Percentiles rank a stretch among this genome's conserved stretches.
phyloP scores from a whole-genome alignment of 176 grass and related monocot genomes.

The Areca catechu region DNA sequence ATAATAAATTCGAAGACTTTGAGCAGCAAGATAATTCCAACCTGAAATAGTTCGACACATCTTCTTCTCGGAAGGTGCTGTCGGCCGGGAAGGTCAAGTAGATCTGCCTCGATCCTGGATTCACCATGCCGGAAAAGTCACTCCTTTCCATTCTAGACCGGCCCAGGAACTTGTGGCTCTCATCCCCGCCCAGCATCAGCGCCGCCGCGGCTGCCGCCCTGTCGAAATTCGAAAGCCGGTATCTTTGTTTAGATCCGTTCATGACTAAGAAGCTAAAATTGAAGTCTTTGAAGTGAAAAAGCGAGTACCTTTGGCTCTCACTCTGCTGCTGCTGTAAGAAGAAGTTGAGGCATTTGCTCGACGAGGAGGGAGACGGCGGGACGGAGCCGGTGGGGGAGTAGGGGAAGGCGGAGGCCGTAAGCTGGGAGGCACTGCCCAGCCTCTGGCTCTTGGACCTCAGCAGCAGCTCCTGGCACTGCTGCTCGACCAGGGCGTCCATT shows the following conservation, averaged over 20 bases:
- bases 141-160: conserved; percentile 44
- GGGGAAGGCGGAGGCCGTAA: conserved; percentile 35
- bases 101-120: conserved; percentile 87
- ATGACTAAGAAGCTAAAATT: too few species aligned
- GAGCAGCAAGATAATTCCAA: neutral
- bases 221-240: neutral
- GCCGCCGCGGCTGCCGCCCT: conserved; percentile 61
- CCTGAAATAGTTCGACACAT: conserved; percentile 99
- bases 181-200: conserved; percentile 68
- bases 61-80: conserved; percentile 94
- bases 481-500: conserved; percentile 36
- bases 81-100: conserved; percentile 98
- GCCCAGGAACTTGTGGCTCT: conserved; percentile 72
- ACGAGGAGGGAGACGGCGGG: conserved; percentile 50
- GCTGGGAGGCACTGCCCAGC: conserved; percentile 27
- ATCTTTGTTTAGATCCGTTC: too few species aligned
- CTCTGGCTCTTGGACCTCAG: conserved; percentile 69
- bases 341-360: conserved; percentile 74
- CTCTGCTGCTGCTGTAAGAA: conserved; percentile 78
- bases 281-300: conserved; percentile 1
- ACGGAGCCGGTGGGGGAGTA: conserved; percentile 71
- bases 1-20: too few species aligned
- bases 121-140: conserved; percentile 61
- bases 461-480: conserved; percentile 66
- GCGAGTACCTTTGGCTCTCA: conserved; percentile 66